Evolutionary conservation across 2,329 filamentous ascomycete species (phyloP), one percentile per base, ranked within the genome.

Genomic region (Calonectria hawksworthii): DNA sequence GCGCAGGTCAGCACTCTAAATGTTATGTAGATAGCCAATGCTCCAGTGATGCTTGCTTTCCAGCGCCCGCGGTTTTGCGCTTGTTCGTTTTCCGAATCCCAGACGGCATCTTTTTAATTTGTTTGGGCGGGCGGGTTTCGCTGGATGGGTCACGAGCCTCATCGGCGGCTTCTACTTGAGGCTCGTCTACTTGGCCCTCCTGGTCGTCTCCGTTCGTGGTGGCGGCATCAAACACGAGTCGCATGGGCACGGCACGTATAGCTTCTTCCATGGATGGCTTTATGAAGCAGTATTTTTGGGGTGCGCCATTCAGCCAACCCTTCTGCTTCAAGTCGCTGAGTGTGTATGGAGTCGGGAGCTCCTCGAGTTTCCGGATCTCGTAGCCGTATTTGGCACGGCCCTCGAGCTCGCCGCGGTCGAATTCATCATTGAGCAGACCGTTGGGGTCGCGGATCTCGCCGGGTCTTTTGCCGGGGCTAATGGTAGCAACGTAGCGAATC

Each of bases 401-500:
- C 4, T 63, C 36, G 14, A 63, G 34, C 14, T 38, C 36, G 26
- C 26, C 23, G 10, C 34, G 56, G 14, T 63, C 56, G 34, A 63
- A 63, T 28, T 63, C 56, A 28, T 63, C 36, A 30, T 63, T 63
- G 23, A 63, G 56, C 23, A 63, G 23, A 36, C 56, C 56, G 2
- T n/a, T 63, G 23, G 56, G 32, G 26, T 63, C 56, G 36, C 56
- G 74, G 23, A 91, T 88, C 75, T 91, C 85, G 0, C 90, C 90
- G 0, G 89, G 88, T 11, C 79, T 74, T 78, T 88, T 88, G 0
- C 86, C 84, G 0, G 82, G 79, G 2, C 89, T 85, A 8, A 92
- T 86, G 2, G 84, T 84, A 21, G 89, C 90, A 87, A 92, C 90
- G 76, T 91, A 91, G 74, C 83, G 86, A 13, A 92, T 80, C 72